phyloP scores from a whole-genome alignment of 1,284 basidiomycete species.

The Mrakiaceae sp. region DNA sequence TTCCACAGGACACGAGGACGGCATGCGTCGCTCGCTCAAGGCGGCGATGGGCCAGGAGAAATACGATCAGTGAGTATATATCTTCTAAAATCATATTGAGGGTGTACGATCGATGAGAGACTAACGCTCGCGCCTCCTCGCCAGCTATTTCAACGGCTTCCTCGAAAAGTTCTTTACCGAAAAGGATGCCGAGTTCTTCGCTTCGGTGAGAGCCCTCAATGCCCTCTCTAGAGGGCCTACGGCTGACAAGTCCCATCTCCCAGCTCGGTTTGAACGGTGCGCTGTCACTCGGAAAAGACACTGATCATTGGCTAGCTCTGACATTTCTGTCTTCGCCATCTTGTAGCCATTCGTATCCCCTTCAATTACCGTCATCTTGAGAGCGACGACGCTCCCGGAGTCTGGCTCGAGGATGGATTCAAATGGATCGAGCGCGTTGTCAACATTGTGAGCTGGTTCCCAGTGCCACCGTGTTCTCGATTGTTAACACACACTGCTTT shows the following conservation, averaged over 20 bases:
- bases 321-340: constrained; percentile 41
- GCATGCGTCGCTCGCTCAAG: constrained; percentile 55
- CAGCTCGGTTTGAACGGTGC: constrained; percentile 49
- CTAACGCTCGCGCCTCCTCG: background rate
- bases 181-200: constrained; percentile 51
- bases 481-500: no score
- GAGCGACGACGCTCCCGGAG: constrained; percentile 30
- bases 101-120: background rate
- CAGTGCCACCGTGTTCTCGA: no score
- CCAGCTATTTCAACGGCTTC: constrained; percentile 49
- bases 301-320: no score
- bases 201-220: background rate
- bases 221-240: background rate
- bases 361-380: constrained; percentile 34
- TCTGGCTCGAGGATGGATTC: constrained; percentile 31
- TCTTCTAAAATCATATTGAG: background rate
- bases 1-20: constrained; percentile 43
- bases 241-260: constrained; percentile 15
- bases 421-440: constrained; percentile 32
- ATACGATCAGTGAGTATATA: constrained; percentile 43
- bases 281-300: no score
- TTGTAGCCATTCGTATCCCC: constrained; percentile 17
- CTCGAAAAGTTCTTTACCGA: constrained; percentile 61
- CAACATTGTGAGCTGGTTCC: constrained; percentile 23
- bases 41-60: constrained; percentile 54